Evolutionary conservation across 805 yeast genomes (phyloP).

Genomic region (Kuraishia molischiana): DNA sequence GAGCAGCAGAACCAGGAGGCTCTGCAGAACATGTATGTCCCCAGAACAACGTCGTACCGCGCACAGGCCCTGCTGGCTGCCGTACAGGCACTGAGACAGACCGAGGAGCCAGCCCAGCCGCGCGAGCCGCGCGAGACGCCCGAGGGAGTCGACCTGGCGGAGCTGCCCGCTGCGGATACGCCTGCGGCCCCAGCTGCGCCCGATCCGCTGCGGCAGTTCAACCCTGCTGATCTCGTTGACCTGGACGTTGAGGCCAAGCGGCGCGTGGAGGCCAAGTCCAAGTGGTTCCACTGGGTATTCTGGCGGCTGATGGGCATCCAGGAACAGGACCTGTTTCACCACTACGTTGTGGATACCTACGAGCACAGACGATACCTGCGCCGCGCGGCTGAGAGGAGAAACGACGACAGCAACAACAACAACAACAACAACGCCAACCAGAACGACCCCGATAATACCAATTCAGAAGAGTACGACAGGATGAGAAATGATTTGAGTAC

Average conservation of each 20-base stretch:
- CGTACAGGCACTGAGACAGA: conserved; percentile 8
- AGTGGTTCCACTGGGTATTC: conserved; percentile 23
- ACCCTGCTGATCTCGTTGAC: conserved; percentile 29
- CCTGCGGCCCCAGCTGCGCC: conserved; percentile 17
- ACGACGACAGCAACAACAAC: no score
- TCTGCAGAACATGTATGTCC: conserved; percentile 12
- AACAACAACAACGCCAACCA: not conserved
- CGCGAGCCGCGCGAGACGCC: not conserved
- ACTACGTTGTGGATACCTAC: conserved; percentile 34
- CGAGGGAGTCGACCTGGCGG: conserved; percentile 9
- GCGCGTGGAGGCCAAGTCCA: conserved; percentile 18
- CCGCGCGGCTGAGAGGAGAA: conserved; percentile 1
- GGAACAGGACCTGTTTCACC: conserved; percentile 35
- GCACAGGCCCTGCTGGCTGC: conserved; percentile 16
- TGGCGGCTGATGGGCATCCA: conserved; percentile 52
- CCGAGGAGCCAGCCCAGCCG: conserved; percentile 1
- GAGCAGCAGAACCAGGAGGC: conserved; percentile 1
- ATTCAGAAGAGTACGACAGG: not conserved
- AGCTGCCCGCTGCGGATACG: conserved; percentile 7
- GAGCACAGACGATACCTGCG: conserved; percentile 15
- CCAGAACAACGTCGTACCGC: conserved; percentile 15
- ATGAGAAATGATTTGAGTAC: not conserved
- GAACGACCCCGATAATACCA: not conserved
- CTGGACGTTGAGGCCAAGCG: conserved; percentile 35
- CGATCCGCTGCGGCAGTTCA: conserved; percentile 20